Percentiles rank a stretch among this genome's conserved stretches.
These are phyloP conservation scores for Nigrospora oryzae DNA, from an alignment of 2,329 filamentous ascomycete species.

Conservation along the genomic window DNA sequence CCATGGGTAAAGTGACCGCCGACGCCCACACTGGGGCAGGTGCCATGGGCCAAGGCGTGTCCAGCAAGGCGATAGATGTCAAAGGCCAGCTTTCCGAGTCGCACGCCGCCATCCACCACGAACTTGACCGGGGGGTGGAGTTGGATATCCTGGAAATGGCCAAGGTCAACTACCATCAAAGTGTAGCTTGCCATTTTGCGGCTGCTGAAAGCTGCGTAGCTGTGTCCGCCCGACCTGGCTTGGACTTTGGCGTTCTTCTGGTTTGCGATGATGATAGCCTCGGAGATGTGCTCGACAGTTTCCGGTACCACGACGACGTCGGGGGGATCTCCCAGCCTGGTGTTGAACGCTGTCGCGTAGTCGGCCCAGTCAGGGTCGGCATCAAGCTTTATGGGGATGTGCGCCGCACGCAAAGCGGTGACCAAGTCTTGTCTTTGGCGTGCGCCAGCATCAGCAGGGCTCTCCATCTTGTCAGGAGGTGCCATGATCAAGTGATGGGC, in stretches of 20 bases:
- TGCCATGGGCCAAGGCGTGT: conserved; percentile 32
- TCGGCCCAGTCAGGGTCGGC: no score
- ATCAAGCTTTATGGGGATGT: no score
- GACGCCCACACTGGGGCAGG: conserved; percentile 34
- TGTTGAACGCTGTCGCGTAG: no score
- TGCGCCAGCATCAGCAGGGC: no score
- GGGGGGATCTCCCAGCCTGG: no score
- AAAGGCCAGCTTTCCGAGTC: conserved; percentile 32
- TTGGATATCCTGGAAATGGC: conserved; percentile 15
- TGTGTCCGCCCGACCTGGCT: conserved; percentile 39
- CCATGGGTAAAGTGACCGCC: conserved; percentile 38
- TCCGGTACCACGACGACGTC: conserved; percentile 11
- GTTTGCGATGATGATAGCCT: conserved; percentile 29
- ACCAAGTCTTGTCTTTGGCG: no score
- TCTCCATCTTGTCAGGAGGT: no score
- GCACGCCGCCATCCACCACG: conserved; percentile 30
- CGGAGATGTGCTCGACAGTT: conserved; percentile 22
- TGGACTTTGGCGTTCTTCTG: conserved; percentile 32
- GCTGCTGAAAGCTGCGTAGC: conserved; percentile 36
- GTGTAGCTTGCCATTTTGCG: conserved; percentile 19
- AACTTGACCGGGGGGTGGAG: conserved; percentile 13
- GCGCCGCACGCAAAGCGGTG: no score
- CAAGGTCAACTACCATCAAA: conserved; percentile 24
- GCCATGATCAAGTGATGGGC: no score
- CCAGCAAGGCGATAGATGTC: conserved; percentile 23